Conservation (phyloP, 2,329 filamentous ascomycete species). For the Cytospora leucostoma region DNA sequence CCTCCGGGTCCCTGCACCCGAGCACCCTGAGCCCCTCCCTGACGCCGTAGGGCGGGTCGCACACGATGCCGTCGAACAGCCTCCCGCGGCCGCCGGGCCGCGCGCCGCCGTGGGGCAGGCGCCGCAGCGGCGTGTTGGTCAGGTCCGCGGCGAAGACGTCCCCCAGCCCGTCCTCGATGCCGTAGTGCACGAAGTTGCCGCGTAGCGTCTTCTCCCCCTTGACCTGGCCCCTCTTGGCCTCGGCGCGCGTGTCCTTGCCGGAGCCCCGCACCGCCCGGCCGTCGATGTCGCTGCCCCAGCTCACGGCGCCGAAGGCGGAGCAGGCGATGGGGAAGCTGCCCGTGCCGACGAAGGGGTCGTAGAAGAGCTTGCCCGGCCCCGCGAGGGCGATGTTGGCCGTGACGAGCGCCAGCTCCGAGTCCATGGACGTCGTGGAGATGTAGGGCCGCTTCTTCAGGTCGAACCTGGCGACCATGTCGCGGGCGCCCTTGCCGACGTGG, state of each 20-base stretch:
- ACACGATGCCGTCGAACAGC: constrained; percentile 86
- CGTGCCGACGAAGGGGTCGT: constrained; percentile 94
- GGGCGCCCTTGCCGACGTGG: constrained; percentile 64
- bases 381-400: constrained; percentile 90
- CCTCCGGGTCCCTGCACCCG: constrained; percentile 69
- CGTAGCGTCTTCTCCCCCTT: constrained; percentile 49
- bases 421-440: constrained; percentile 97
- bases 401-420: constrained; percentile 86
- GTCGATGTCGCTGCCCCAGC: constrained; percentile 91
- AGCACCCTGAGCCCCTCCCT: constrained; percentile 88
- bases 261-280: constrained; percentile 79
- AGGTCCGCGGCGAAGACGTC: constrained; percentile 85
- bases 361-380: constrained; percentile 80
- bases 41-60: constrained; percentile 94
- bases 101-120: constrained; percentile 37
- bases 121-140: constrained; percentile 78
- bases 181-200: constrained; percentile 86
- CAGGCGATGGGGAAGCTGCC: constrained; percentile 90
- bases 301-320: constrained; percentile 82
- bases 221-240: constrained; percentile 30
- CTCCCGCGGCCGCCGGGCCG: constrained; percentile 36
- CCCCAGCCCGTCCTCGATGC: constrained; percentile 63
- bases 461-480: constrained; percentile 70
- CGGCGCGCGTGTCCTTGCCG: constrained; percentile 51
- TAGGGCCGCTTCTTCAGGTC: constrained; percentile 93